These are phyloP conservation scores for Cordyceps militaris DNA, from an alignment of 2,329 filamentous ascomycete genomes.

Conservation along the genomic window DNA sequence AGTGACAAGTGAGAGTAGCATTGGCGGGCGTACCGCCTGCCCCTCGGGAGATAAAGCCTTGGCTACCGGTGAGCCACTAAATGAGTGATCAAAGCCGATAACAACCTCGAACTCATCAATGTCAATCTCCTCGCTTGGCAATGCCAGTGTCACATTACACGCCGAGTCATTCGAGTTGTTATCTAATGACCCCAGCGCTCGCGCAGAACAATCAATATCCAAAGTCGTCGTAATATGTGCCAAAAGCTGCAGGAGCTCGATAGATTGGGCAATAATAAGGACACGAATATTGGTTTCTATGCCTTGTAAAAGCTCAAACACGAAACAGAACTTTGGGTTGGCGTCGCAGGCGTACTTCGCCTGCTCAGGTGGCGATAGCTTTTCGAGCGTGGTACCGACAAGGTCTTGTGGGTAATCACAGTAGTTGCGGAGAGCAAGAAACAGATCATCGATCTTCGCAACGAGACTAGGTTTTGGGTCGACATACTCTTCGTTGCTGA, in stretches of 20 bases:
- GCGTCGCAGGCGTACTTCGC: constrained; percentile 49
- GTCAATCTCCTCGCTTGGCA: constrained; percentile 32
- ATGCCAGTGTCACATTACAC: constrained; percentile 36
- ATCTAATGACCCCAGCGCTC: constrained; percentile 23
- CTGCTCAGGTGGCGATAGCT: constrained; percentile 33
- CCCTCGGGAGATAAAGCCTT: constrained; percentile 15
- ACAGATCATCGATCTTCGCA: constrained; percentile 42
- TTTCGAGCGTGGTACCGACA: constrained; percentile 34
- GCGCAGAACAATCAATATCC: constrained; percentile 28
- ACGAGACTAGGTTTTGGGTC: constrained; percentile 35
- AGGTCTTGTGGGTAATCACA: constrained; percentile 52
- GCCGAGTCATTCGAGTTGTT: constrained; percentile 26
- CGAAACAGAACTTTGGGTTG: constrained; percentile 54
- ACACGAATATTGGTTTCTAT: constrained; percentile 40
- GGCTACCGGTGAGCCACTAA: constrained; percentile 30
- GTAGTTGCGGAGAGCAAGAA: constrained; percentile 44
- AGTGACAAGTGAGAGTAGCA: constrained; percentile 43
- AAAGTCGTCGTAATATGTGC: constrained; percentile 39
- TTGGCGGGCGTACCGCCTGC: constrained; percentile 26
- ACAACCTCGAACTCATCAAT: constrained; percentile 41
- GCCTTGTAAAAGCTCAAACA: constrained; percentile 46
- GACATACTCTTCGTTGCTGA: constrained; percentile 32
- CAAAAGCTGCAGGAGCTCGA: constrained; percentile 44
- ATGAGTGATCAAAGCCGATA: constrained; percentile 47
- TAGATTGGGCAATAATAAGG: constrained; percentile 46